Percentiles rank a stretch among this genome's conserved stretches.
These are phyloP conservation scores for Thelonectria rubi DNA, from an alignment of 2,329 filamentous ascomycete species.

Conservation along the genomic window DNA sequence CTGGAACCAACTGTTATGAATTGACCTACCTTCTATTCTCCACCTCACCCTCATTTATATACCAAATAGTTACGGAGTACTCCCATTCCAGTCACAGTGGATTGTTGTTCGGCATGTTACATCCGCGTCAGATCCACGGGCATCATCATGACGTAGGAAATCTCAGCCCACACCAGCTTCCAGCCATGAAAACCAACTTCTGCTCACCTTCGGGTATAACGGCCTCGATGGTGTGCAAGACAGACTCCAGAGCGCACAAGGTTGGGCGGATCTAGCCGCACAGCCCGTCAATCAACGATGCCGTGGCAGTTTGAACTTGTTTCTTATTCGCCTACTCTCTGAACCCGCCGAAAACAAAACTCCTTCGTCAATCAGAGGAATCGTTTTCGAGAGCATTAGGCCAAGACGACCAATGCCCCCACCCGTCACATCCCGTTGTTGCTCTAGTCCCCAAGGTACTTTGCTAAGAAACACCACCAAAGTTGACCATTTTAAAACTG, in stretches of 20 bases:
- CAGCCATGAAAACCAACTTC: neutral
- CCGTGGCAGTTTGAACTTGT: neutral
- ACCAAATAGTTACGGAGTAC: neutral
- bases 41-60: neutral
- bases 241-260: neutral
- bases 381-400: constrained; percentile 14
- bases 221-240: neutral
- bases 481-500: constrained; percentile 14
- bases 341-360: constrained; percentile 29
- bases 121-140: neutral
- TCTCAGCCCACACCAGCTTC: neutral
- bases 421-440: constrained; percentile 12
- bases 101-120: neutral
- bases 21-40: too few species aligned
- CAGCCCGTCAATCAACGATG: neutral
- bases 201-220: neutral
- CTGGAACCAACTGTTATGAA: neutral
- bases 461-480: constrained; percentile 13
- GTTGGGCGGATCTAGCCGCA: neutral
- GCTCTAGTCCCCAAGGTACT: constrained; percentile 18
- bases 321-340: constrained; percentile 38
- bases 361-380: constrained; percentile 26
- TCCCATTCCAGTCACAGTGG: neutral
- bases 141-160: constrained; percentile 8
- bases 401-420: constrained; percentile 1